A percentile compares a stretch with the other conserved stretches of the same genome.
Conservation (phyloP, 1,139 yeast species). For the Yamadazyma triangularis region DNA sequence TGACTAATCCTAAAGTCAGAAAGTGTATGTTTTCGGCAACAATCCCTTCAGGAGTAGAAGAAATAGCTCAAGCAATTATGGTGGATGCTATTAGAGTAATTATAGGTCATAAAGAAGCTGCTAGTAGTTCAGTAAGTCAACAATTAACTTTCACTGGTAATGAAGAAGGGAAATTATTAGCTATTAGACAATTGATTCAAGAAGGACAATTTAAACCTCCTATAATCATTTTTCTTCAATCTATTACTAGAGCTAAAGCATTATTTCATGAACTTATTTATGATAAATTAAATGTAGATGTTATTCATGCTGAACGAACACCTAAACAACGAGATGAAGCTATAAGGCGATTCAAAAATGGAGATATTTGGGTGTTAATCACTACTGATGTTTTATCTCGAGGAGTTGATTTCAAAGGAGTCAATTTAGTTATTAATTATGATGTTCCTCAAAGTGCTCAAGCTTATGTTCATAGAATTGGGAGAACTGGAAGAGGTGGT, state of each 20-base stretch:
- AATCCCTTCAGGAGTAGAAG: conserved; percentile 90
- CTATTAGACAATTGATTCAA: conserved; percentile 82
- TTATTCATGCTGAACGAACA: conserved; percentile 92
- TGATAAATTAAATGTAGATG: conserved; percentile 90
- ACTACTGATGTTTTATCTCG: conserved; percentile 95
- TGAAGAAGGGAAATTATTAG: conserved; percentile 91
- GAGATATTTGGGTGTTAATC: conserved; percentile 93
- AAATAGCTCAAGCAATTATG: conserved; percentile 83
- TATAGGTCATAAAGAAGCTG: conserved; percentile 94
- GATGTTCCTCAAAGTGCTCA: conserved; percentile 95
- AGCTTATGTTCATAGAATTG: conserved; percentile 95
- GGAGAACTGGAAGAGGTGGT: conserved; percentile 98
- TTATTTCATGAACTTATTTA: conserved; percentile 86
- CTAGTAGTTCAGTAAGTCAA: conserved; percentile 80
- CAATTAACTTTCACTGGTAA: conserved; percentile 82
- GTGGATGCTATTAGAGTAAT: conserved; percentile 77
- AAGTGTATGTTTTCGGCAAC: conserved; percentile 94
- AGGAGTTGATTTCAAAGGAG: conserved; percentile 97
- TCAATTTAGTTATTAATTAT: conserved; percentile 88
- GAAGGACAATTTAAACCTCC: conserved; percentile 91
- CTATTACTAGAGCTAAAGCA: conserved; percentile 92
- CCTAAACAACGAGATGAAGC: conserved; percentile 83
- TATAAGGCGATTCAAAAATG: conserved; percentile 77
- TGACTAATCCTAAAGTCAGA: conserved; percentile 49
- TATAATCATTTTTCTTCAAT: conserved; percentile 84